Conservation (phyloP, 306 rosid species). For the Rubus parviflorus region DNA sequence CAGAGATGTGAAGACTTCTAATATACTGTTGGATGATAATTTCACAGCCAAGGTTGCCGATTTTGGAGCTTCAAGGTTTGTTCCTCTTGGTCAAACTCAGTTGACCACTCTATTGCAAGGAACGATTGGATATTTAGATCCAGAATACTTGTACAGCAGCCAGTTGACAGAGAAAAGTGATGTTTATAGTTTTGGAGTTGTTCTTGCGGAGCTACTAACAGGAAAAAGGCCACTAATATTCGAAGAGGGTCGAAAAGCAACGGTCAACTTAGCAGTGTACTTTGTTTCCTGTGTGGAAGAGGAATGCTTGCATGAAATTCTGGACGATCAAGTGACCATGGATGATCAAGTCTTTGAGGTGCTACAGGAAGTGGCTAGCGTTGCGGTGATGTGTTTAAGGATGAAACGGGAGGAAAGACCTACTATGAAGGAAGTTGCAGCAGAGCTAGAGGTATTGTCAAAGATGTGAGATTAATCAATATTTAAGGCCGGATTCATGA, state of each 20-base stretch:
- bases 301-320: constrained; percentile 6
- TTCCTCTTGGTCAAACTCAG: constrained; percentile 32
- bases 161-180: constrained; percentile 24
- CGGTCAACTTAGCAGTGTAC: constrained; percentile 14
- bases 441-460: constrained; percentile 20
- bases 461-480: not conserved
- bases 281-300: constrained; percentile 17
- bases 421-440: constrained; percentile 26
- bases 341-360: constrained; percentile 5
- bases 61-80: constrained; percentile 34
- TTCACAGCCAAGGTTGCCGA: constrained; percentile 25
- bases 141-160: constrained; percentile 19
- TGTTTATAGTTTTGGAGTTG: constrained; percentile 20
- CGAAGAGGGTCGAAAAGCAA: not conserved
- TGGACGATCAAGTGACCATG: not conserved
- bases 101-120: constrained; percentile 32
- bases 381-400: constrained; percentile 10
- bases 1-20: constrained; percentile 31
- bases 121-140: constrained; percentile 27
- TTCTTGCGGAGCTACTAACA: constrained; percentile 24
- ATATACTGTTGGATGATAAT: constrained; percentile 19
- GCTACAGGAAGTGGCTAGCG: constrained; percentile 6
- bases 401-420: constrained; percentile 27
- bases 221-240: constrained; percentile 14
- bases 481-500: no score